phyloP scores from a whole-genome alignment of 805 yeast genomes.

The Komagataella pastoris region DNA sequence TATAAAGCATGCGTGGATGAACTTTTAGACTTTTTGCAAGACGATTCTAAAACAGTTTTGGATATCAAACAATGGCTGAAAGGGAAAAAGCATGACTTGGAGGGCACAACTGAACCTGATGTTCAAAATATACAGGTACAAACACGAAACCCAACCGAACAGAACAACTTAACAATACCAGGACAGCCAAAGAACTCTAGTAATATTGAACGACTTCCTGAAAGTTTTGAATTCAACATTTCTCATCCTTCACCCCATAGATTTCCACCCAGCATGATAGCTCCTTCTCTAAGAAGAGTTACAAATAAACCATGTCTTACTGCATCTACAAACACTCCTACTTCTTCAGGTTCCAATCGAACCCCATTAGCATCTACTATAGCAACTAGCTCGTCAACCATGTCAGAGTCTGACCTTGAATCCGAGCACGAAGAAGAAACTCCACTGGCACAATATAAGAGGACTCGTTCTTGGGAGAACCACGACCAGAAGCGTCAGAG shows the following conservation, averaged over 20 bases:
- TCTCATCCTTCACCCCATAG: conserved; percentile 4
- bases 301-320: neutral
- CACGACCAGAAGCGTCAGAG: conserved; percentile 1
- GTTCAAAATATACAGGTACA: neutral
- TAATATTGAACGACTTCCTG: neutral
- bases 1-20: conserved; percentile 52
- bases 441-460: neutral
- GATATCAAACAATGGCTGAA: conserved; percentile 43
- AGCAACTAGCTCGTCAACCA: neutral
- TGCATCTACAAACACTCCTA: neutral
- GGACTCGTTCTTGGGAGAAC: neutral
- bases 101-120: neutral
- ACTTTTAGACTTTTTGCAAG: conserved; percentile 25
- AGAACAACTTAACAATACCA: neutral
- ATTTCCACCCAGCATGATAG: conserved; percentile 6
- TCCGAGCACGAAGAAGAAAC: neutral
- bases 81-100: conserved; percentile 29
- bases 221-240: conserved; percentile 2
- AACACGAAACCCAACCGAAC: neutral
- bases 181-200: neutral
- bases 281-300: conserved; percentile 2
- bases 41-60: conserved; percentile 14
- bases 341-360: neutral
- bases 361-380: neutral
- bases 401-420: neutral